These are phyloP conservation scores for Neopestalotiopsis sp. DNA, from an alignment of 2,329 filamentous ascomycete genomes.

Conservation along the genomic window DNA sequence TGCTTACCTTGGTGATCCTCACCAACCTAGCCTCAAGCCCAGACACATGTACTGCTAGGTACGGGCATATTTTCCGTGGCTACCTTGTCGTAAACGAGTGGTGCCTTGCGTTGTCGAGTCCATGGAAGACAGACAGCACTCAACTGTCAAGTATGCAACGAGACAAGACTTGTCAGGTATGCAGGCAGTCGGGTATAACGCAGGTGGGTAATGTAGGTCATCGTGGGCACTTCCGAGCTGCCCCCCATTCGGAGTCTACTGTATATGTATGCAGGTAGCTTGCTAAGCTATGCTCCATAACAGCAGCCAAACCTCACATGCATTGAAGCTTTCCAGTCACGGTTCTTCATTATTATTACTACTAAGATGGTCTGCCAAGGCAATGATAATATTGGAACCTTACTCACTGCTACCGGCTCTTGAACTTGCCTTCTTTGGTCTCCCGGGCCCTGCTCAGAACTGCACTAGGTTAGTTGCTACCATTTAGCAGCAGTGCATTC, in stretches of 20 bases:
- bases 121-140: not conserved
- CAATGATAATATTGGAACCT: not conserved
- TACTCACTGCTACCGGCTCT: not conserved
- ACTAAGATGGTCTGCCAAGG: not conserved
- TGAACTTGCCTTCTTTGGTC: not conserved
- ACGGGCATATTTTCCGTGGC: not conserved
- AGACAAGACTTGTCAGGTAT: not conserved
- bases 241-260: not conserved
- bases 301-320: not conserved
- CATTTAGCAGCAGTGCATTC: not conserved
- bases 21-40: no score
- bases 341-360: not conserved
- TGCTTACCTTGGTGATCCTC: no score
- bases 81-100: not conserved
- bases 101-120: not conserved
- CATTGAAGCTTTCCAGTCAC: no score
- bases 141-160: not conserved
- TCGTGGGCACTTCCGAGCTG: not conserved
- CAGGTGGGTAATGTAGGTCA: not conserved
- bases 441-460: slow-evolving; percentile 24
- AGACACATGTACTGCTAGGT: not conserved
- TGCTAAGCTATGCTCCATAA: not conserved
- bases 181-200: not conserved
- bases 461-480: slow-evolving; percentile 22
- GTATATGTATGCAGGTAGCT: not conserved